Base-by-base conservation (phyloP, 108 stramenopile genomes). In the Fistulifera solaris region DNA sequence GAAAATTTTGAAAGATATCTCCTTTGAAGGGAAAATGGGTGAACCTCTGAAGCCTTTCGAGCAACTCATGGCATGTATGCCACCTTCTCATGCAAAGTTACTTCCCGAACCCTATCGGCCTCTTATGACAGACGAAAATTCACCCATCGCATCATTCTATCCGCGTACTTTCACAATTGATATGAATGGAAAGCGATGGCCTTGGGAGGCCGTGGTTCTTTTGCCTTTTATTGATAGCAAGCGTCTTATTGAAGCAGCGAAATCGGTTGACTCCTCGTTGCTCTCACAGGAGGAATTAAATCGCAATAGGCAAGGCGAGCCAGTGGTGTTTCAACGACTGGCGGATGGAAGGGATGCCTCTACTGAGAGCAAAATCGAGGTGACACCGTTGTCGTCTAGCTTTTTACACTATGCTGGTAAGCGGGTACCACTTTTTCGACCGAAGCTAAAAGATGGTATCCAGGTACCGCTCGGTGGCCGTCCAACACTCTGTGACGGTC, bases 161-260 rank as follows among this genome's bases (percentile, higher is more conserved):
- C 97, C 97, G 8, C 58, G 73, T 26, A 68, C 71, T 4, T 91
- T 94, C 52, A 70, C 72, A 1, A 72, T 90, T 16, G 93, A 94
- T 53, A 87, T 87, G 83, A 94, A 94, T 67, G 93, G 93, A 50
- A 93, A 93, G 53, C 72, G 89, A 18, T 87, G 81, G 85, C 96
- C 96, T 15, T 99, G 99, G 99, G 95, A 98, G 60, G 96, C 95
- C 40, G 95, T 98, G 21, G 87, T 89, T 14, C 58, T 98, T 26
- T 70, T 99, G 31, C 99, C 99, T 41, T 99, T 98, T 65, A 95
- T 99, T 52, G 93, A 95, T 64, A 87, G 93, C 25, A 54, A 76
- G 24, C 78, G 86, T 28, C 57, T 99, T 17, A 46, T 88, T 21
- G 65, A 70, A 17, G 83, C 82, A 17, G 62, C 93, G 18, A 59